These are phyloP conservation scores for Clonostachys chloroleuca DNA, from an alignment of 2,329 filamentous ascomycete genomes.

Conservation along the genomic window DNA sequence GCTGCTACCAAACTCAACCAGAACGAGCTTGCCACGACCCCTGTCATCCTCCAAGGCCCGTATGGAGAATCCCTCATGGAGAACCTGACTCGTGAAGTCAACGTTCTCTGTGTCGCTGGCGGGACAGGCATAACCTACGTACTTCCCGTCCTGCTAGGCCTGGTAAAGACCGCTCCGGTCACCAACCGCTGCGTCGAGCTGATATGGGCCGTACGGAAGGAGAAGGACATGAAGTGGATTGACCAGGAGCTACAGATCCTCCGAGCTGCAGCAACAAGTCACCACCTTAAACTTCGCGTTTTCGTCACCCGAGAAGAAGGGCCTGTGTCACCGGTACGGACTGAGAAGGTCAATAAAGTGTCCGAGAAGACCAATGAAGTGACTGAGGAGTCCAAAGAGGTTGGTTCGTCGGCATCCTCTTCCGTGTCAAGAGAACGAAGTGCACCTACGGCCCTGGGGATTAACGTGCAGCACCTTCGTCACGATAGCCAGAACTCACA, in stretches of 20 bases:
- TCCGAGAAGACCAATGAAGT: too few relatives aligned
- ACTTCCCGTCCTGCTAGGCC: conserved; percentile 25
- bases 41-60: conserved; percentile 57
- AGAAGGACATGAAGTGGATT: conserved; percentile 53
- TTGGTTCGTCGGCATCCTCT: too few relatives aligned
- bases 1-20: conserved; percentile 26
- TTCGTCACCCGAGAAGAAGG: conserved; percentile 53
- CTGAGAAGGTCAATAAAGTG: conserved; percentile 9
- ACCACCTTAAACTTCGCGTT: conserved; percentile 46
- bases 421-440: background rate
- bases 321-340: conserved; percentile 5
- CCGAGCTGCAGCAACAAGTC: conserved; percentile 22
- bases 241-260: conserved; percentile 48
- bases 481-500: conserved; percentile 11
- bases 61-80: conserved; percentile 52
- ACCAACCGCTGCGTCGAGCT: conserved; percentile 48
- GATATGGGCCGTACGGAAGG: conserved; percentile 59
- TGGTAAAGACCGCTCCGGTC: conserved; percentile 34
- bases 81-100: conserved; percentile 30
- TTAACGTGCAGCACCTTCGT: conserved; percentile 1
- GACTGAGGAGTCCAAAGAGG: conserved; percentile 4
- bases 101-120: conserved; percentile 31
- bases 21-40: conserved; percentile 26
- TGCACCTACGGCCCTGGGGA: conserved; percentile 9
- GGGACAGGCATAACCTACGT: conserved; percentile 34